Base-by-base conservation (phyloP, 306 rosid species). In the Cucumis hystrix region DNA sequence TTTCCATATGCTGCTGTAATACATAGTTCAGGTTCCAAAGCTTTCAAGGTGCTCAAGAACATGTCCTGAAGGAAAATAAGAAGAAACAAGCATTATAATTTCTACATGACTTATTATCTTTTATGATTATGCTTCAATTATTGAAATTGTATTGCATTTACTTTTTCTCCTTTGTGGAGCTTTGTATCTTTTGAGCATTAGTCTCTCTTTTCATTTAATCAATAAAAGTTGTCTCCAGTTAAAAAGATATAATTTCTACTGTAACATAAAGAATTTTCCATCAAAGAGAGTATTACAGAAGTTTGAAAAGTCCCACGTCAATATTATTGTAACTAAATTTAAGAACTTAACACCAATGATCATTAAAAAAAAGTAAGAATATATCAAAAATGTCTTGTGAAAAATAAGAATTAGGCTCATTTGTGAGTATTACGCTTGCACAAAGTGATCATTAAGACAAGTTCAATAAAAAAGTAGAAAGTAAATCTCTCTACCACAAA, bases 21-120 rank as follows among this genome's bases (percentile, higher is more conserved):
- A 77, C 98, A 94, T 54, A 94, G 82, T 76, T 92, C 89, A 1
- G 97, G 97, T 78, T 92, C 86, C 85, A 94, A 80, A 77, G 84
- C 91, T 82, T 83, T 89, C 40, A 94, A 89, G 78, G 79, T 76
- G 45, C 92, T 87, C 86, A 94, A 85, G 85, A 94, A 94, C 75
- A 43, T 21, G 54, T 88, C 97, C 96, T 93, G 87, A 81, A 79
- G 0, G 18, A 74, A 77, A 82, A 40, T 18, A 41, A 71, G 40
- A 23, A 25, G 41, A 70, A 49, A 68, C 2, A 28, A 41, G n/a
- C 11, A 64, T 35, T 17, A 4, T 47, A 13, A 12, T 47, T 14
- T 51, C 49, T 14, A 69, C 75, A 20, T 2, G 56, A 14, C 35
- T 68, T 41, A 30, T 30, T 30, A 30, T 30, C 33, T 30, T 30